These are phyloP conservation scores for Salisapilia sapeloensis DNA, from an alignment of 352 stramenopile genomes.

Conservation along the genomic window DNA sequence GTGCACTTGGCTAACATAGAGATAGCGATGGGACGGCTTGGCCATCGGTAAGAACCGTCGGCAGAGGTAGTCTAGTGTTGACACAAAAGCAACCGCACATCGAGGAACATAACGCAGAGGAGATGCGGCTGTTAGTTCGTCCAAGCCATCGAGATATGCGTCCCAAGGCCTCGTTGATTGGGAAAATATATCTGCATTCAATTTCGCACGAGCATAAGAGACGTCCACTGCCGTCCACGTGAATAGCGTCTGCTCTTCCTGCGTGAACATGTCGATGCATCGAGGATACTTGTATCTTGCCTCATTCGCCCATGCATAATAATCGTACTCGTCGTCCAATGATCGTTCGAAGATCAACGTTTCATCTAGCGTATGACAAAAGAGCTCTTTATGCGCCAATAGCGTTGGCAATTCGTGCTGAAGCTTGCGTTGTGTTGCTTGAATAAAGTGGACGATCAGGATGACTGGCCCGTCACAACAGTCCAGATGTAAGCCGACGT, in stretches of 20 bases:
- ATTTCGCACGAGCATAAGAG: constrained; percentile 23
- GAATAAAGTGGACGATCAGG: constrained; percentile 28
- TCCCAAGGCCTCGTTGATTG: constrained; percentile 2
- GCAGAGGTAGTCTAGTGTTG: constrained; percentile 49
- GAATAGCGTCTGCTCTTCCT: constrained; percentile 26
- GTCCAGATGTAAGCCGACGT: constrained; percentile 15
- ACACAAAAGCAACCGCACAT: constrained; percentile 15
- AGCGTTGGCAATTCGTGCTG: constrained; percentile 21
- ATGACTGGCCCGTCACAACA: constrained; percentile 47
- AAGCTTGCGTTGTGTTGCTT: constrained; percentile 25
- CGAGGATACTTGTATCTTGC: constrained; percentile 25
- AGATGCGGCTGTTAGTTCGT: too few relatives aligned
- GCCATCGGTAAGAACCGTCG: constrained; percentile 42
- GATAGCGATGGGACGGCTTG: constrained; percentile 43
- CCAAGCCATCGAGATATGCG: background rate
- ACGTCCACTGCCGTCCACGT: constrained; percentile 45
- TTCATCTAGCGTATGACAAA: constrained; percentile 66
- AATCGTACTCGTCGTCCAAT: constrained; percentile 43
- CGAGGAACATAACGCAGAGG: too few relatives aligned
- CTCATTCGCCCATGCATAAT: constrained; percentile 23
- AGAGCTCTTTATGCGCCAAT: constrained; percentile 13
- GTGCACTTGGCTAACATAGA: constrained; percentile 64
- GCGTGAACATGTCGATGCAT: constrained; percentile 44
- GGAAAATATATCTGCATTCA: constrained; percentile 6
- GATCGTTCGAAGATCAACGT: constrained; percentile 50